These are phyloP conservation scores for Botrytis aclada DNA, from an alignment of 2,329 filamentous ascomycete genomes.

Conservation along the genomic window DNA sequence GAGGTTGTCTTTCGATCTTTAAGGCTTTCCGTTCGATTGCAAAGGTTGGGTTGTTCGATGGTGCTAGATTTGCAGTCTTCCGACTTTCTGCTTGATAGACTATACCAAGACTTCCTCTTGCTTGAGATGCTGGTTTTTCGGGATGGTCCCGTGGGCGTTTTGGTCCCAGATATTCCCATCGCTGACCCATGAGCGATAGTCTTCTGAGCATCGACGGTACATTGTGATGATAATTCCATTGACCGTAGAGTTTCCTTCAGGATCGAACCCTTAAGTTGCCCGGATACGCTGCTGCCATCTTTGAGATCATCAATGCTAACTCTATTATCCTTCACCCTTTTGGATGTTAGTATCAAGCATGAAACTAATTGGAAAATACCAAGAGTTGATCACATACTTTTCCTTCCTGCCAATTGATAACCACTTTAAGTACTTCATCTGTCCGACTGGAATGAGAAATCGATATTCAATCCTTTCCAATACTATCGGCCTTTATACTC, in stretches of 20 bases:
- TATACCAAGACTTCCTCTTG: slow-evolving; percentile 11
- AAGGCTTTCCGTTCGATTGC: background rate
- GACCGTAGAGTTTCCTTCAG: background rate
- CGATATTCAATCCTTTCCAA: background rate
- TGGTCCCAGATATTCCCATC: background rate
- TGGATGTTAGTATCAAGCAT: background rate
- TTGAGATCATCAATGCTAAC: background rate
- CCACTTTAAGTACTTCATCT: slow-evolving; percentile 17
- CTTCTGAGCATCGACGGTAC: background rate
- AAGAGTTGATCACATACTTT: slow-evolving; percentile 8
- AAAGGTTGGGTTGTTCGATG: background rate
- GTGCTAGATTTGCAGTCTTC: background rate
- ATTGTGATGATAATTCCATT: background rate
- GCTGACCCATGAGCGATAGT: background rate
- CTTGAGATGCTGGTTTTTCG: background rate
- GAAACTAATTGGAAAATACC: background rate
- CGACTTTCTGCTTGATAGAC: background rate
- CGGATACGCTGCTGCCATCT: background rate
- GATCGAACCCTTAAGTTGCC: background rate
- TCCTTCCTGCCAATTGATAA: slow-evolving; percentile 4
- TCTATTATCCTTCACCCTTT: background rate
- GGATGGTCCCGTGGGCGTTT: background rate
- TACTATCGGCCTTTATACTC: background rate
- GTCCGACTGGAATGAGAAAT: background rate
- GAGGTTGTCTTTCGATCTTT: background rate